These are phyloP conservation scores for Pichia terricola DNA, from an alignment of 1,139 yeast species.

Conservation along the genomic window DNA sequence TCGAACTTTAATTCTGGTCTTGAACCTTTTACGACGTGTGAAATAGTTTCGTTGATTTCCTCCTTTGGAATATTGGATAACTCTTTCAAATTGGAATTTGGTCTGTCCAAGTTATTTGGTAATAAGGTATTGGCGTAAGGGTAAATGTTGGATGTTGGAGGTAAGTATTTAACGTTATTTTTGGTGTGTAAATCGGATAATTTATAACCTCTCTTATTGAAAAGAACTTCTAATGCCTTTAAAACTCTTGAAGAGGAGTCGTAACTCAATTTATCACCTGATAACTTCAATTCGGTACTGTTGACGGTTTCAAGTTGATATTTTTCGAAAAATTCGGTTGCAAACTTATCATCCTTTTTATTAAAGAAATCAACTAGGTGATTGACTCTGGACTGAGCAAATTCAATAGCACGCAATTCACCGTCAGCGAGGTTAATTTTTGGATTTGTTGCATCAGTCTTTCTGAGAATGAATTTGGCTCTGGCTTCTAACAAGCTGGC, in stretches of 20 bases:
- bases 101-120: conserved; percentile 14
- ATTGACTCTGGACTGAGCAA: conserved; percentile 7
- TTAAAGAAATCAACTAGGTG: conserved; percentile 5
- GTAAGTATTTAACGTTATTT: conserved; percentile 11
- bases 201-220: conserved; percentile 17
- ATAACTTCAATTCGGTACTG: conserved; percentile 16
- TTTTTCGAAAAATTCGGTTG: not conserved
- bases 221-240: conserved; percentile 20
- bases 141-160: conserved; percentile 13
- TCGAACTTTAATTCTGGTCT: conserved; percentile 19
- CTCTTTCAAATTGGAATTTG: conserved; percentile 8
- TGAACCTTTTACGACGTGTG: conserved; percentile 20
- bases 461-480: conserved; percentile 11
- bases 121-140: conserved; percentile 20
- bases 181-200: conserved; percentile 9
- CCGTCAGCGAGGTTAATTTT: conserved; percentile 1
- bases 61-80: conserved; percentile 12
- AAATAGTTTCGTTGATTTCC: conserved; percentile 15
- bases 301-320: conserved; percentile 3
- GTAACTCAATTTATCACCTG: conserved; percentile 20
- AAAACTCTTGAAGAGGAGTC: conserved; percentile 20
- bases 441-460: not conserved
- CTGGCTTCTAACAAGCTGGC: conserved; percentile 9
- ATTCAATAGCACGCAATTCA: conserved; percentile 2
- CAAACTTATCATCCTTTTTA: conserved; percentile 3